phyloP scores from a whole-genome alignment of 306 rosid species.

The Sphenostylis stenocarpa region DNA sequence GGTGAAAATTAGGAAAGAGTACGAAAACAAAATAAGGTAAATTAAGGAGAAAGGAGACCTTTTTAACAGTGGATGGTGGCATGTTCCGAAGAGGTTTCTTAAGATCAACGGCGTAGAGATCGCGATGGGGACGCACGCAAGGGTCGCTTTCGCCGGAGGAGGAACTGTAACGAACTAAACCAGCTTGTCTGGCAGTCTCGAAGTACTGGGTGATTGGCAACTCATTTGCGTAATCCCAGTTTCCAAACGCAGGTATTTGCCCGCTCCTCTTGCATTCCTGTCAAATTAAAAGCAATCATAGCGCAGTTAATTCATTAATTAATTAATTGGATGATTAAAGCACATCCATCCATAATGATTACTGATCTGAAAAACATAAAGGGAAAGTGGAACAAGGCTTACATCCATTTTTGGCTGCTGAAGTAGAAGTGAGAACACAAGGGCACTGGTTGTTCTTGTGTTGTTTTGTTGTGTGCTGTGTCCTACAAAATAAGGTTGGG shows the following conservation, averaged over 20 bases:
- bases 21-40: too few species aligned
- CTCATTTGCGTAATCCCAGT: conserved; percentile 85
- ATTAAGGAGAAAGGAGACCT: conserved; percentile 36
- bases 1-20: background rate
- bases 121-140: conserved; percentile 39
- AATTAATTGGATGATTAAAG: background rate
- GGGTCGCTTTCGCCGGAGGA: conserved; percentile 72
- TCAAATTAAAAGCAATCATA: too few species aligned
- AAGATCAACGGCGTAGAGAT: conserved; percentile 59
- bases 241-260: conserved; percentile 85
- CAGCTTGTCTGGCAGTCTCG: conserved; percentile 82
- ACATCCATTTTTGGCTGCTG: conserved; percentile 33
- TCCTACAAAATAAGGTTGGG: background rate
- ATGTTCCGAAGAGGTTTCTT: conserved; percentile 38
- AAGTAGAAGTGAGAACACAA: background rate
- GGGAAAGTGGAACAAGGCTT: background rate
- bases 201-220: conserved; percentile 92
- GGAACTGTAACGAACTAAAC: conserved; percentile 78
- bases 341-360: background rate
- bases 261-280: conserved; percentile 70
- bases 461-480: background rate
- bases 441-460: background rate
- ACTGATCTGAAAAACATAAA: background rate
- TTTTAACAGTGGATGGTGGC: conserved; percentile 39
- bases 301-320: background rate